Conservation (phyloP, 1,284 basidiomycete species). For the Phellopilus nigrolimitatus region DNA sequence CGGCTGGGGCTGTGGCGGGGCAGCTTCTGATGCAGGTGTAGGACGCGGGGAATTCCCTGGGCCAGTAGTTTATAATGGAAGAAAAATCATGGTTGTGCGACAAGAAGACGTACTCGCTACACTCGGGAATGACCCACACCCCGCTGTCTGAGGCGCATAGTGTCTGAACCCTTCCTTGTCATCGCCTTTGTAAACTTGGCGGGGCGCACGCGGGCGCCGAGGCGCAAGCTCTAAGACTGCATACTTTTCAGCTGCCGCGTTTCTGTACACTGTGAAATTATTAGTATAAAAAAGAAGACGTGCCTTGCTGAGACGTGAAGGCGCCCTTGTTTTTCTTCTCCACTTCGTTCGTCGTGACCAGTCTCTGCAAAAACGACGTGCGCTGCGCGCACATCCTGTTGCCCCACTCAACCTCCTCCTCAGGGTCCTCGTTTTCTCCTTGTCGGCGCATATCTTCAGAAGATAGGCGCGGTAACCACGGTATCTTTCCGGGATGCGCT, state of each 20-base stretch:
- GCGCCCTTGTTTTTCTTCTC: conserved; percentile 15
- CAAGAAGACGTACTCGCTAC: not conserved
- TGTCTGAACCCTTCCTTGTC: conserved; percentile 19
- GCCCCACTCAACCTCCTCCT: conserved; percentile 40
- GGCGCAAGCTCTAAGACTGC: conserved; percentile 19
- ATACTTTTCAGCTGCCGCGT: not conserved
- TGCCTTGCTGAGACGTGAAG: conserved; percentile 13
- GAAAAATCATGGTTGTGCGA: not conserved
- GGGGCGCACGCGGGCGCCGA: conserved; percentile 15
- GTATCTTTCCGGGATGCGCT: conserved; percentile 35
- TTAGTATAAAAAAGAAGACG: conserved; percentile 1
- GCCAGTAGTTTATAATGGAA: not conserved
- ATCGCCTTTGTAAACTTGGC: conserved; percentile 18
- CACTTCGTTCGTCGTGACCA: conserved; percentile 26
- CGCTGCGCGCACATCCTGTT: conserved; percentile 35
- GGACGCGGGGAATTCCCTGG: not conserved
- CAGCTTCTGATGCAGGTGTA: conserved; percentile 1
- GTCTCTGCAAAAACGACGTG: conserved; percentile 38
- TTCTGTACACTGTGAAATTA: not conserved
- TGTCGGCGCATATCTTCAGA: conserved; percentile 30
- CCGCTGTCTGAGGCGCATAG: conserved; percentile 12
- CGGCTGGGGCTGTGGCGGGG: conserved; percentile 1
- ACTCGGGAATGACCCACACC: not conserved
- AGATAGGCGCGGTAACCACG: conserved; percentile 32
- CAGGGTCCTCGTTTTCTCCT: conserved; percentile 38